A percentile compares a stretch with the other conserved stretches of the same genome.
These are phyloP conservation scores for Sclerotinia trifoliorum DNA, from an alignment of 2,329 filamentous ascomycete species.

Conservation along the genomic window DNA sequence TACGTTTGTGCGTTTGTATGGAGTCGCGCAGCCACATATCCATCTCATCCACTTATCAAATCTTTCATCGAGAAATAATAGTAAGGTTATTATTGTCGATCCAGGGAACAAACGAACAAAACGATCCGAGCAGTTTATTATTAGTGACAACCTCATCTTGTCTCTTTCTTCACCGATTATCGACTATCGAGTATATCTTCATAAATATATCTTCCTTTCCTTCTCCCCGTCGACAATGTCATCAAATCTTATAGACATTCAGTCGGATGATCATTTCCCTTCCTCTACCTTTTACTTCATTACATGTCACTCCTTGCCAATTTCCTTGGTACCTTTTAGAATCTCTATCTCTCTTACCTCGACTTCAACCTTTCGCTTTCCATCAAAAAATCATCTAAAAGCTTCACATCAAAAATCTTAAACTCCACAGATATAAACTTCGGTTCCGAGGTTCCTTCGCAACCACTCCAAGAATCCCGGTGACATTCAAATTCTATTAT, in stretches of 20 bases:
- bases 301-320: not conserved
- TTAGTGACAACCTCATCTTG: no score
- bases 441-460: not conserved
- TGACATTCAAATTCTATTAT: constrained; percentile 1
- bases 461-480: constrained; percentile 1
- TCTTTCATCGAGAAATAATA: no score
- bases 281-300: not conserved
- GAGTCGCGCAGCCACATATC: no score
- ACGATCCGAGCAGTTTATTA: no score
- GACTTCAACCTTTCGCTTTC: not conserved
- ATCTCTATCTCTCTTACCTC: not conserved
- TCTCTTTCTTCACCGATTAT: no score
- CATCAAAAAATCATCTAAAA: not conserved
- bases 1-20: no score
- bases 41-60: not conserved
- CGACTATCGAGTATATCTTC: not conserved
- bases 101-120: no score
- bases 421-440: not conserved
- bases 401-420: not conserved
- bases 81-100: no score
- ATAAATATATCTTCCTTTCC: not conserved
- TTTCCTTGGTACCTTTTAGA: no score
- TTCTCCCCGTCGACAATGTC: not conserved
- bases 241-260: not conserved
- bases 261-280: not conserved